These are phyloP conservation scores for Parsonsia alboflavescens DNA, from an alignment of 257 asterid species.

Conservation along the genomic window DNA sequence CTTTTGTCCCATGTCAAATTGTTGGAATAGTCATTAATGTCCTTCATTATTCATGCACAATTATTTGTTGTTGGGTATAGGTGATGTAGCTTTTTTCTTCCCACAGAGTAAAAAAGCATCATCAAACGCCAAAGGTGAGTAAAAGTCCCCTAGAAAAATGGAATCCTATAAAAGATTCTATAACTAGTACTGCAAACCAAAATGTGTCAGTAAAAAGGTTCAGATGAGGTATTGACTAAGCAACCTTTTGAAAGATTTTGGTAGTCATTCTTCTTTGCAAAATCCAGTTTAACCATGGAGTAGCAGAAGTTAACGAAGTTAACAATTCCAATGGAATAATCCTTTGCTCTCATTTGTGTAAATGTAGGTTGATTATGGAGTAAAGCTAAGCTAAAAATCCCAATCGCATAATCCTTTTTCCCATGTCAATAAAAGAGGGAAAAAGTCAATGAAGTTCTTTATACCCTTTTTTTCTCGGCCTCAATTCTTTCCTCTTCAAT, in stretches of 20 bases:
- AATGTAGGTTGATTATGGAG: neutral
- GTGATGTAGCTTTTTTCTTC: neutral
- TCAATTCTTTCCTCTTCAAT: conserved; percentile 93
- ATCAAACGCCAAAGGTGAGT: neutral
- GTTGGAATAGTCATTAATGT: neutral
- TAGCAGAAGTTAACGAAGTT: neutral
- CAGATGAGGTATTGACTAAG: neutral
- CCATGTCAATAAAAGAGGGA: neutral
- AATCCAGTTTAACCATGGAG: neutral
- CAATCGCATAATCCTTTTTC: neutral
- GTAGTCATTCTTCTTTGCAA: neutral
- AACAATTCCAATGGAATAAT: neutral
- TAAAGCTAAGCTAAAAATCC: neutral
- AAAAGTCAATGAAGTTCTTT: conserved; percentile 6
- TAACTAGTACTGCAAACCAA: neutral
- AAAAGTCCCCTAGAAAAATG: neutral
- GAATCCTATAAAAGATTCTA: neutral
- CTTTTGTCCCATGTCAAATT: neutral
- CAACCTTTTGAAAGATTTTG: neutral
- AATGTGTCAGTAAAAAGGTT: neutral
- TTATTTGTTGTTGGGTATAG: neutral
- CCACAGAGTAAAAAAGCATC: neutral
- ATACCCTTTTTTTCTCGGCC: conserved; percentile 92
- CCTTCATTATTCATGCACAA: neutral
- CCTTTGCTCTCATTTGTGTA: neutral